phyloP scores from a whole-genome alignment of 306 rosid genomes.

The Acacia crassicarpa region DNA sequence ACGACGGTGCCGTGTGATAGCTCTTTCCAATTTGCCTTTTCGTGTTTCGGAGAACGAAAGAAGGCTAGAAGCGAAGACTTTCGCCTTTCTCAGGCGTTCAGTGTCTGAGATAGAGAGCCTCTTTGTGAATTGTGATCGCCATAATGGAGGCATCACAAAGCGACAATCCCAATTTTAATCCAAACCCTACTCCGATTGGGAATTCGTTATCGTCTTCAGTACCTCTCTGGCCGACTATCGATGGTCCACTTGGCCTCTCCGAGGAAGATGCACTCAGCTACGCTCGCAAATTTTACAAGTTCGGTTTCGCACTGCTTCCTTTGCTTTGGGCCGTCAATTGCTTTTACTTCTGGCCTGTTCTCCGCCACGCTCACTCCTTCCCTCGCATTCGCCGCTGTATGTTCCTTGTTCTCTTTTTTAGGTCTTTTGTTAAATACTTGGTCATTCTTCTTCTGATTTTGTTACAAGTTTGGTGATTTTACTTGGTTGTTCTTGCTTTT shows the following conservation, averaged over 20 bases:
- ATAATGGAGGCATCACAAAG: conserved; percentile 33
- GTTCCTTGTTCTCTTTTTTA: conserved; percentile 8
- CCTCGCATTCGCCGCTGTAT: conserved; percentile 79
- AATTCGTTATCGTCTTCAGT: conserved; percentile 39
- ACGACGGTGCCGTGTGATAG: not conserved
- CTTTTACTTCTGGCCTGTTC: conserved; percentile 98
- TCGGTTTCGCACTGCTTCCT: conserved; percentile 82
- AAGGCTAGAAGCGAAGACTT: not conserved
- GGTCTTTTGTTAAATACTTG: not conserved
- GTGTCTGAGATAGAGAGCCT: not conserved
- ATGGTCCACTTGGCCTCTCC: conserved; percentile 69
- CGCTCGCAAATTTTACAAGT: conserved; percentile 77
- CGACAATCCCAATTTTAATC: conserved; percentile 18
- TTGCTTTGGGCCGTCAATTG: conserved; percentile 95
- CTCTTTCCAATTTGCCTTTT: not conserved
- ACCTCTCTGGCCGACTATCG: conserved; percentile 84
- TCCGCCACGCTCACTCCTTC: conserved; percentile 73
- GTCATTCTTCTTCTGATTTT: not conserved
- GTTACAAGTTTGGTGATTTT: not conserved
- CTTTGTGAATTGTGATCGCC: not conserved
- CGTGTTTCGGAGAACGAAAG: not conserved
- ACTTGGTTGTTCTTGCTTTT: not conserved
- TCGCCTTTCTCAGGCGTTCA: not conserved
- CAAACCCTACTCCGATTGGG: conserved; percentile 35
- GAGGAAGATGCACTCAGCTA: conserved; percentile 80